Evolutionary conservation across 2,329 filamentous ascomycete species (phyloP).

Genomic region (Albophoma yamanashiensis): DNA sequence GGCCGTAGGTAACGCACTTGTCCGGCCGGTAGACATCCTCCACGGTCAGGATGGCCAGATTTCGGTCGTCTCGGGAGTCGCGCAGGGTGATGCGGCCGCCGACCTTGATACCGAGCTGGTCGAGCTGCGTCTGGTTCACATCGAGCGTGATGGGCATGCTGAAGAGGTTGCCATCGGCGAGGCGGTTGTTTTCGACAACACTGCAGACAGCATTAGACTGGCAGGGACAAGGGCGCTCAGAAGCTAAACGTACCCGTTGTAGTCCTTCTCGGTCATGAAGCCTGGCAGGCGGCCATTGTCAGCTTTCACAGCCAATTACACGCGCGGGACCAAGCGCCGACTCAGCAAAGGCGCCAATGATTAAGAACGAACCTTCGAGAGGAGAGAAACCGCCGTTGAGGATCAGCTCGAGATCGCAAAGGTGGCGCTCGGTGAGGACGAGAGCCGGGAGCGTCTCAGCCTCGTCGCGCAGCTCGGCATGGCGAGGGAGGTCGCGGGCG

Average conservation of each 20-base stretch:
- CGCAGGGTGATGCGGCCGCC: constrained; percentile 79
- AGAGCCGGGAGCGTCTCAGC: constrained; percentile 80
- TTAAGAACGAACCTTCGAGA: constrained; percentile 64
- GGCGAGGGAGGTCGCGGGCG: constrained; percentile 78
- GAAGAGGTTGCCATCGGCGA: constrained; percentile 83
- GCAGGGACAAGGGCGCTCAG: background rate
- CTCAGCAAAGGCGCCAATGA: background rate
- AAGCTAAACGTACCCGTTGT: constrained; percentile 64
- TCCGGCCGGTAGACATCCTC: constrained; percentile 93
- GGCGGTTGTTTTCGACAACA: constrained; percentile 79
- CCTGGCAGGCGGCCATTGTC: constrained; percentile 36
- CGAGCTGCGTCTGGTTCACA: constrained; percentile 62
- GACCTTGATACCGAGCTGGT: constrained; percentile 64
- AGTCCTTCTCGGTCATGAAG: constrained; percentile 96
- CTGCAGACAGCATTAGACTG: constrained; percentile 29
- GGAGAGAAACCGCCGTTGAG: constrained; percentile 97
- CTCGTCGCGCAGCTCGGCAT: constrained; percentile 69
- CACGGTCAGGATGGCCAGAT: constrained; percentile 89
- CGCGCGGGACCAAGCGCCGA: background rate
- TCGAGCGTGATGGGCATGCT: constrained; percentile 96
- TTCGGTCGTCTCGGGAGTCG: constrained; percentile 92
- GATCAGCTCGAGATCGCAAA: constrained; percentile 95
- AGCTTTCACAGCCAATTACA: background rate
- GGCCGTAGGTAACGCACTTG: constrained; percentile 55
- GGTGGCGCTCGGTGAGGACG: constrained; percentile 80